Percentiles rank a stretch among this genome's conserved stretches.
Evolutionary conservation across 768 basidiomycete genomes (phyloP).

Genomic region (Sporobolomyces phaffii): DNA sequence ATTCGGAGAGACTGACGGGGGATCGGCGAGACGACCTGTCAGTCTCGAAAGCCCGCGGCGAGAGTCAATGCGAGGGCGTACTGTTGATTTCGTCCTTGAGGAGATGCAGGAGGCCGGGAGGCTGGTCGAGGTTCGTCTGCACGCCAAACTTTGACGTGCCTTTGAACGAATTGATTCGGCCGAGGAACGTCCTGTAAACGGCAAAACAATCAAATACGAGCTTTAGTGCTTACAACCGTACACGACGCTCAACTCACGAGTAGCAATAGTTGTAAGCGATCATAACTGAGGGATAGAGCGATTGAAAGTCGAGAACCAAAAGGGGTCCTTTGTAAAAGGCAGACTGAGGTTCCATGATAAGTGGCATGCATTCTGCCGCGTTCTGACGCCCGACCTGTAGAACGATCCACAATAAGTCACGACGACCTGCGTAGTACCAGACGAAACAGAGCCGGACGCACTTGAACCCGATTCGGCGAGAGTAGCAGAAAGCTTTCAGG

Average conservation of each 20-base stretch:
- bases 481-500: constrained; percentile 86
- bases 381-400: constrained; percentile 86
- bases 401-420: not conserved
- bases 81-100: constrained; percentile 72
- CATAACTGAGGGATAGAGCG: constrained; percentile 94
- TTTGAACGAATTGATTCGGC: constrained; percentile 77
- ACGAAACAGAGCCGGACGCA: constrained; percentile 45
- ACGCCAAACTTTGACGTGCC: constrained; percentile 85
- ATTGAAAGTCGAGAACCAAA: constrained; percentile 91
- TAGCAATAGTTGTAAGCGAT: constrained; percentile 86
- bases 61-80: constrained; percentile 40
- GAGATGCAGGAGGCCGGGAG: constrained; percentile 61
- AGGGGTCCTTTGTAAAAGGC: constrained; percentile 89
- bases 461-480: constrained; percentile 81
- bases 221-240: too few relatives aligned
- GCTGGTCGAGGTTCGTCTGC: constrained; percentile 56
- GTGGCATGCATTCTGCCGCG: constrained; percentile 81
- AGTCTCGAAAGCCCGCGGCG: not conserved
- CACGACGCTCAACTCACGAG: too few relatives aligned
- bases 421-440: too few relatives aligned
- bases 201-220: too few relatives aligned
- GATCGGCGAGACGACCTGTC: too few relatives aligned
- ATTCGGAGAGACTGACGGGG: constrained; percentile 75
- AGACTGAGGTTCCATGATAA: constrained; percentile 90
- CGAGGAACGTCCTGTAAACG: constrained; percentile 74